These are phyloP conservation scores for Protomyces gravidus DNA, from an alignment of 1,139 yeast species.

Conservation along the genomic window DNA sequence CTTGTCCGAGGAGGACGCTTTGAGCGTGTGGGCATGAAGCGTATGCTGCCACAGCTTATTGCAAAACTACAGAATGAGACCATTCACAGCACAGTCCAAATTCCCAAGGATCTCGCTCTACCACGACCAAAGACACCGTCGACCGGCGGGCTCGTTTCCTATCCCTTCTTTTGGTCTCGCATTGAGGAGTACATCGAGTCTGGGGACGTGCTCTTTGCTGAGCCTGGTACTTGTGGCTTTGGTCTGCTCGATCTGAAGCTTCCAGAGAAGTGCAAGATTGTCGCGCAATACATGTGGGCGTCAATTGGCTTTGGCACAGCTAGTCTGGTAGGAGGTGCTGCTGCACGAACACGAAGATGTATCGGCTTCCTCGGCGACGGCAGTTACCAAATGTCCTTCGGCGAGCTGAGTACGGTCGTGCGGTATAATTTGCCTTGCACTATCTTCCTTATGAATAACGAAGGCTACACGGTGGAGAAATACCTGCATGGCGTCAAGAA, in stretches of 20 bases:
- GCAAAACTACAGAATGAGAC: neutral
- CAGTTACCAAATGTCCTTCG: conserved; percentile 83
- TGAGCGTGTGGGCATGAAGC: conserved; percentile 21
- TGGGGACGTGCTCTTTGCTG: conserved; percentile 63
- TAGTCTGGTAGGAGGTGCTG: conserved; percentile 64
- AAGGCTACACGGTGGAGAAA: conserved; percentile 51
- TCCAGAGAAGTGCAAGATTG: conserved; percentile 50
- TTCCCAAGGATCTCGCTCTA: conserved; percentile 4
- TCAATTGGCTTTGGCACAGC: conserved; percentile 86
- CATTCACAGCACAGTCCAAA: neutral
- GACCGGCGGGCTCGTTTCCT: conserved; percentile 32
- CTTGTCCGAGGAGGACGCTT: conserved; percentile 13
- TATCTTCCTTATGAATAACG: conserved; percentile 65
- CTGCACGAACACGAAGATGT: conserved; percentile 36
- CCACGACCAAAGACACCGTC: conserved; percentile 2
- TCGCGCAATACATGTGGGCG: conserved; percentile 68
- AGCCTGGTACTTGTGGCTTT: conserved; percentile 60
- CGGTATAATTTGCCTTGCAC: conserved; percentile 59
- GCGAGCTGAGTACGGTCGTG: conserved; percentile 66
- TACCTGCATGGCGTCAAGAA: conserved; percentile 71
- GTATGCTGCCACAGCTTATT: conserved; percentile 10
- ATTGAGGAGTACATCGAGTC: conserved; percentile 46
- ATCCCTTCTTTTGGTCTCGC: conserved; percentile 33
- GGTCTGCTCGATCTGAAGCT: conserved; percentile 60
- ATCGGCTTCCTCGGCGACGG: conserved; percentile 86